Evolutionary conservation across 148 eudicot species (phyloP).

Genomic region (Silene uniflora): DNA sequence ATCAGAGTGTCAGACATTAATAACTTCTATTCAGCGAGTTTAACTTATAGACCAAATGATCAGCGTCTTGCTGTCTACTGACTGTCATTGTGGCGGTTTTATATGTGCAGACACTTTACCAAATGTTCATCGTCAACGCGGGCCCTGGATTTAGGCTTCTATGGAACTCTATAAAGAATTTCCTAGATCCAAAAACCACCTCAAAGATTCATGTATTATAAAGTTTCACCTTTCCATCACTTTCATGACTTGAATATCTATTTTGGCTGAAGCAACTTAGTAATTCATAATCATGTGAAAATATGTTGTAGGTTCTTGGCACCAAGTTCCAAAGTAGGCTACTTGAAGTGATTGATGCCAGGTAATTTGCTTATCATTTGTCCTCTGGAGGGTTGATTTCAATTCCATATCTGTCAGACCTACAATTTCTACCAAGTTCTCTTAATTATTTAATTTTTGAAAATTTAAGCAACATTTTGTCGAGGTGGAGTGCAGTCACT

Average conservation of each 20-base stretch:
- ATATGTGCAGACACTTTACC: slow-evolving; percentile 70
- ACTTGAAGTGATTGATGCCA: slow-evolving; percentile 84
- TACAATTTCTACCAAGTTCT: not conserved
- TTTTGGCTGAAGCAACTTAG: slow-evolving; percentile 1
- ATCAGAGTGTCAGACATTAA: not conserved
- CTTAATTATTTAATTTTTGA: not conserved
- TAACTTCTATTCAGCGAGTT: not conserved
- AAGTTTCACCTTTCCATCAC: not conserved
- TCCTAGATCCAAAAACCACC: slow-evolving; percentile 88
- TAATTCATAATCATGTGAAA: not conserved
- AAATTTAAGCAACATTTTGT: not conserved
- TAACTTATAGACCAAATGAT: not conserved
- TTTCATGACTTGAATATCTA: not conserved
- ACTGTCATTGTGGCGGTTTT: not conserved
- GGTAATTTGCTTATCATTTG: slow-evolving; percentile 33
- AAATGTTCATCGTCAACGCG: slow-evolving; percentile 94
- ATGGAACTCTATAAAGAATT: slow-evolving; percentile 83
- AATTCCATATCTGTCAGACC: not conserved
- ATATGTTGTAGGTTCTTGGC: slow-evolving; percentile 68
- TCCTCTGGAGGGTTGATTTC: not conserved
- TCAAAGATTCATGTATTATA: slow-evolving; percentile 79
- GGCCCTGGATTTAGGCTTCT: slow-evolving; percentile 94
- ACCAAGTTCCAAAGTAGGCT: slow-evolving; percentile 84
- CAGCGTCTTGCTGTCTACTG: not conserved
- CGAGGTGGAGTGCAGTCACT: not conserved